phyloP scores from a whole-genome alignment of 1,284 basidiomycete species.

The Dichomitus squalens region DNA sequence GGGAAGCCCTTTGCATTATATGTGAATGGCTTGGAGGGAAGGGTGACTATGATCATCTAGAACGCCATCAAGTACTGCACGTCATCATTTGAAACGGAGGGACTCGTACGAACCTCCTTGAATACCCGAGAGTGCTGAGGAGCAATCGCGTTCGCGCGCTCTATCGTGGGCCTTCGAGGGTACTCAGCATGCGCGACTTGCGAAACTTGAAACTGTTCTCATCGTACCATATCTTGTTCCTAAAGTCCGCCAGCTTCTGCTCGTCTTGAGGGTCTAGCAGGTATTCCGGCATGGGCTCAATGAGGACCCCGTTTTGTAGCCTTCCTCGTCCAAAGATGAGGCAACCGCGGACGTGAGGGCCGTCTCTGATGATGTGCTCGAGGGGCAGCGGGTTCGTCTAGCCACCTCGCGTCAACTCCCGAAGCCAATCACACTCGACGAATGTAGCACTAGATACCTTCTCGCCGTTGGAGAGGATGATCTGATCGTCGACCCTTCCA shows the following conservation, averaged over 20 bases:
- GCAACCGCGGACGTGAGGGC: constrained; percentile 35
- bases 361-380: constrained; percentile 33
- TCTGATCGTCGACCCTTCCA: constrained; percentile 8
- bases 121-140: constrained; percentile 45
- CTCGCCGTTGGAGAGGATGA: constrained; percentile 5
- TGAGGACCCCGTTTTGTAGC: constrained; percentile 38
- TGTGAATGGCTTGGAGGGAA: constrained; percentile 32
- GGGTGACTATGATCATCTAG: constrained; percentile 37
- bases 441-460: constrained; percentile 11
- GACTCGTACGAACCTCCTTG: constrained; percentile 32
- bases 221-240: constrained; percentile 36
- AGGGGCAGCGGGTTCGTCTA: constrained; percentile 26
- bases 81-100: not conserved
- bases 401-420: not conserved
- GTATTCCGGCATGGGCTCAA: constrained; percentile 32
- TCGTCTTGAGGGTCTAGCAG: constrained; percentile 28
- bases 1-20: constrained; percentile 37
- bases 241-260: constrained; percentile 23
- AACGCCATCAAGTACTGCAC: not conserved
- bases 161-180: constrained; percentile 37
- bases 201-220: not conserved
- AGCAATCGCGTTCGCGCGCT: constrained; percentile 39
- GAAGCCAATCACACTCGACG: not conserved
- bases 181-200: accelerated
- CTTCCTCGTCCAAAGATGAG: constrained; percentile 44